Base-by-base conservation (phyloP, 1,139 yeast genomes). In the Hyphopichia khmerensis region DNA sequence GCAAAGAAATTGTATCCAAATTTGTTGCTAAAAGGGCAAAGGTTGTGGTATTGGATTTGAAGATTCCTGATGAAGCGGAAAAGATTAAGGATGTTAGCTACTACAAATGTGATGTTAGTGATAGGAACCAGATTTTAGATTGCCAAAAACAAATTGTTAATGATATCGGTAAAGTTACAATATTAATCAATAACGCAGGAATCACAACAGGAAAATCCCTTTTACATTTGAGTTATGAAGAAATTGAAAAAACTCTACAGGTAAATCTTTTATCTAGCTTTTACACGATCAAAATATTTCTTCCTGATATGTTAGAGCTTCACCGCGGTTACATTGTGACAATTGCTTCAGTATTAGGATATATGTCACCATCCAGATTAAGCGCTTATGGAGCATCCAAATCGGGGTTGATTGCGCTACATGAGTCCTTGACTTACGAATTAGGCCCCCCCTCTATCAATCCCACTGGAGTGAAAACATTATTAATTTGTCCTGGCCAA, bases 321-420 rank as follows among this genome's bases (percentile, higher is more conserved):
- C 69, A 73, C 42, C 68, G 95, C 35, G 96, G 97, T 0, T 87
- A 84, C 57, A 74, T 93, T 15, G 80, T 91, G 24, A 87, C 91
- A 3, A 69, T 91, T 30, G 89, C 93, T 0, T 87, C 96, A 0
- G 88, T 88, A 0, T 68, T 91, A 43, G 97, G 96, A 0, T 83
- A 85, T 48, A 74, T 87, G 72, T 78, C 95, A 0, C 97, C 97
- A 0, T 93, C 96, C 6, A 69, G 84, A 29, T 68, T 88, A 43
- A 79, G 87, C 50, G 87, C 87, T 0, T 91, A 91, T 55, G 96
- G 96, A 0, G 96, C 97, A 0, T 79, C 95, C 8, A 91, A 91
- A 60, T 84, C 96, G 0, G 97, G 96, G 0, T 62, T 88, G 26
- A 77, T 91, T 41, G 90, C 95, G 0, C 65, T 90, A 37, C 97